Evolutionary conservation across 352 stramenopile genomes (phyloP).

Genomic region (Phytophthora palmivora): DNA sequence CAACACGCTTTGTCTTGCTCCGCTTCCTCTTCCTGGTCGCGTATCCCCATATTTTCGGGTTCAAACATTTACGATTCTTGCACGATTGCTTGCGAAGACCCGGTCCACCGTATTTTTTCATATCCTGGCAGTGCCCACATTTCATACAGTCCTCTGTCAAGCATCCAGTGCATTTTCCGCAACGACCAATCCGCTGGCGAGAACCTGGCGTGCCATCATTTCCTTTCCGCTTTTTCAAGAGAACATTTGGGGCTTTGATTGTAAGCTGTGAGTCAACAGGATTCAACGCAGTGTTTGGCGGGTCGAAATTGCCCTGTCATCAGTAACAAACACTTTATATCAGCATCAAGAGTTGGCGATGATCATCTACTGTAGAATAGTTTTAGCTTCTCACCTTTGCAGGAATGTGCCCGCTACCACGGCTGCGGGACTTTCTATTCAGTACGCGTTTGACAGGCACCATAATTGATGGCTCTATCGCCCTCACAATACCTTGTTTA

Average conservation of each 20-base stretch:
- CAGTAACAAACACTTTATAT: slow-evolving; percentile 15
- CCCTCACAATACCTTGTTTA: slow-evolving; percentile 46
- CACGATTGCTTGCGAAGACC: slow-evolving; percentile 89
- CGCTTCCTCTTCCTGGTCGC: slow-evolving; percentile 51
- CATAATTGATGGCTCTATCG: slow-evolving; percentile 31
- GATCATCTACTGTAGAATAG: neutral
- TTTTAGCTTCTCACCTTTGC: slow-evolving; percentile 26
- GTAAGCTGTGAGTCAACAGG: slow-evolving; percentile 27
- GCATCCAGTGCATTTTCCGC: slow-evolving; percentile 80
- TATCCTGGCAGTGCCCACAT: slow-evolving; percentile 89
- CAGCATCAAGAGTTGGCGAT: neutral
- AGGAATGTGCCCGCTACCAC: slow-evolving; percentile 30
- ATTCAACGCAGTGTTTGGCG: slow-evolving; percentile 5
- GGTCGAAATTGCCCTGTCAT: slow-evolving; percentile 28
- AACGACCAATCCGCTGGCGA: slow-evolving; percentile 78
- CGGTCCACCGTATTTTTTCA: slow-evolving; percentile 91
- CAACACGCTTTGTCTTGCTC: slow-evolving; percentile 29
- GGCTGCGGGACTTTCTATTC: slow-evolving; percentile 28
- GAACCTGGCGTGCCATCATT: slow-evolving; percentile 44
- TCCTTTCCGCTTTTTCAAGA: slow-evolving; percentile 45
- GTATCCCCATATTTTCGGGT: slow-evolving; percentile 68
- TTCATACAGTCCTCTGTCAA: slow-evolving; percentile 86
- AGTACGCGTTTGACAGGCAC: slow-evolving; percentile 36
- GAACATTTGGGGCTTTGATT: slow-evolving; percentile 26
- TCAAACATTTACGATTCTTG: slow-evolving; percentile 86